Evolutionary conservation across 208 protist genomes (phyloP).

Genomic region (Porcisia hertigi): DNA sequence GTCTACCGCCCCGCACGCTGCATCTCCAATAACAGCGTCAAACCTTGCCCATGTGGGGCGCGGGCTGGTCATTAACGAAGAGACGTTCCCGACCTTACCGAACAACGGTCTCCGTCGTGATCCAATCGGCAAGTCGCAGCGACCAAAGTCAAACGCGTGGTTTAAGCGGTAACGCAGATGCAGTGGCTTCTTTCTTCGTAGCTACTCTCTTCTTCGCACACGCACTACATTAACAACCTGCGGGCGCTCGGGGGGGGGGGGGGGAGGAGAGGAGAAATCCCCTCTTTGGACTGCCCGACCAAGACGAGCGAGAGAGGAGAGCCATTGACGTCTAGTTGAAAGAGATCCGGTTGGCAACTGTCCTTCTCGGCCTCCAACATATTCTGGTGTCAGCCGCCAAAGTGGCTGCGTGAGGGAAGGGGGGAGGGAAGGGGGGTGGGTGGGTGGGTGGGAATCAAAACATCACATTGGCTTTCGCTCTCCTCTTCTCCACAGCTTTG

Average conservation of each 20-base stretch:
- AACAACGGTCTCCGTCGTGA: constrained; percentile 22
- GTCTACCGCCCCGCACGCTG: not conserved
- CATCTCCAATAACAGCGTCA: constrained; percentile 6
- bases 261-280: too few relatives aligned
- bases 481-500: not conserved
- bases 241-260: too few relatives aligned
- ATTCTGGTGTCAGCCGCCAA: too few relatives aligned
- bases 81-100: constrained; percentile 58
- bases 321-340: too few relatives aligned
- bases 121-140: constrained; percentile 32
- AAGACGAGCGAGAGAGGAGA: too few relatives aligned
- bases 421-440: too few relatives aligned
- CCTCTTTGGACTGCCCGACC: too few relatives aligned
- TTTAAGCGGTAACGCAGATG: constrained; percentile 25
- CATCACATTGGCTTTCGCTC: not conserved
- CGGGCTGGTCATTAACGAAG: constrained; percentile 40
- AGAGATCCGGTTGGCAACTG: too few relatives aligned
- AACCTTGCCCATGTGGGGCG: constrained; percentile 5
- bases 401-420: too few relatives aligned
- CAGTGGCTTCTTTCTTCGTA: not conserved
- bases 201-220: not conserved
- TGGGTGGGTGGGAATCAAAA: too few relatives aligned
- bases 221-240: not conserved
- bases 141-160: constrained; percentile 45
- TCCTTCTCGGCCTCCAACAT: too few relatives aligned